Evolutionary conservation across 345 rosid genomes (phyloP).

Genomic region (Fremontodendron californicum): DNA sequence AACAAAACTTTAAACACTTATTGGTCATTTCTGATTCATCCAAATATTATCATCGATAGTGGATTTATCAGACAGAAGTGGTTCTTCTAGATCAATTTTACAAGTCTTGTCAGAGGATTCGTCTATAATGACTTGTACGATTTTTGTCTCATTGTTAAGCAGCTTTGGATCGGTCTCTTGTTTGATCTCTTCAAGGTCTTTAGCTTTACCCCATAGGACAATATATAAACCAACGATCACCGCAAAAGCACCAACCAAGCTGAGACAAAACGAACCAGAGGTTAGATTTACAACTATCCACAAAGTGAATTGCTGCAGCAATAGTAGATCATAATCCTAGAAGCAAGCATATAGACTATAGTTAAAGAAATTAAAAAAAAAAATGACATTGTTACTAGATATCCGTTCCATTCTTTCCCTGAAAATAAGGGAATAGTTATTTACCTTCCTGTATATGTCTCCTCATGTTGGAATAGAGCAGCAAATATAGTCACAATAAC

Average conservation of each 20-base stretch:
- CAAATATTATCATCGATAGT: background rate
- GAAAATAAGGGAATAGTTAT: background rate
- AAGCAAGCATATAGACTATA: background rate
- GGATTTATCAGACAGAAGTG: constrained; percentile 41
- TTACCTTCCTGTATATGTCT: constrained; percentile 51
- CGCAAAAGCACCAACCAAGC: constrained; percentile 52
- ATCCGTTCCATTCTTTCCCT: too few relatives aligned
- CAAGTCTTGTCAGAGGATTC: constrained; percentile 28
- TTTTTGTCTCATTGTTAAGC: constrained; percentile 18
- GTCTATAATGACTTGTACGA: constrained; percentile 26
- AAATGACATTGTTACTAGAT: too few relatives aligned
- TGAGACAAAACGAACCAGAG: constrained; percentile 15
- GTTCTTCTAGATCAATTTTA: constrained; percentile 35
- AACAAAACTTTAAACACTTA: background rate
- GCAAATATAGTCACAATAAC: constrained; percentile 56
- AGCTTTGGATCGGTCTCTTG: constrained; percentile 20
- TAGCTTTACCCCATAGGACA: constrained; percentile 67
- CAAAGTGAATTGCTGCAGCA: background rate
- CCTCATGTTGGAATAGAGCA: constrained; percentile 50
- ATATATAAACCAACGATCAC: constrained; percentile 46
- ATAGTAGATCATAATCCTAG: background rate
- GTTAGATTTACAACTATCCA: background rate
- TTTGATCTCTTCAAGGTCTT: constrained; percentile 33
- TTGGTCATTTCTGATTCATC: background rate
- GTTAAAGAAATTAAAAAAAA: background rate